Conservation (phyloP, 257 asterid species). For the Solanum tarapatanum region DNA sequence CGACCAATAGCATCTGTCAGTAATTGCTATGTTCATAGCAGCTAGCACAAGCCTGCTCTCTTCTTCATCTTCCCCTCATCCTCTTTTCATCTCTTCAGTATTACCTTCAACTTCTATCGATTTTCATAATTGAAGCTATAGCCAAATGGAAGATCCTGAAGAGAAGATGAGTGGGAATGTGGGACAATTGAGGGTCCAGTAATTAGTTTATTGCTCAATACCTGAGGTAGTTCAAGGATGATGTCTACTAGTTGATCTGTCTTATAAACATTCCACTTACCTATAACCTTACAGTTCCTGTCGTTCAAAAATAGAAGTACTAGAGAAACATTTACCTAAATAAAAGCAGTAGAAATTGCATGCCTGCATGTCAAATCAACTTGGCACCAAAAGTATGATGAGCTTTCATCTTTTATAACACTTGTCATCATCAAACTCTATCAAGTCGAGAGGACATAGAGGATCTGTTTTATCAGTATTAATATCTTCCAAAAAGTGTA, state of each 20-base stretch:
- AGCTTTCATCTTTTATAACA: not conserved
- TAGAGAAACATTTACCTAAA: not conserved
- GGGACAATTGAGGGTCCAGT: not conserved
- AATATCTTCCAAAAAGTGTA: not conserved
- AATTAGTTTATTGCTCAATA: not conserved
- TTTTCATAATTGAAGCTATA: not conserved
- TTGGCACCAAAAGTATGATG: not conserved
- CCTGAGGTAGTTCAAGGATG: not conserved
- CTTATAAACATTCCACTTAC: not conserved
- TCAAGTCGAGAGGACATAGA: not conserved
- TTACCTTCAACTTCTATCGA: not conserved
- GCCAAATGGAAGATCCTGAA: not conserved
- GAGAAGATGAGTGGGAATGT: not conserved
- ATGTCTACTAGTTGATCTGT: not conserved
- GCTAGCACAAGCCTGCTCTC: not conserved
- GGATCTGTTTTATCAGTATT: not conserved
- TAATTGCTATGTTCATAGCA: not conserved
- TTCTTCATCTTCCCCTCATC: not conserved
- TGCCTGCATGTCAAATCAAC: not conserved
- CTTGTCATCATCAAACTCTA: not conserved
- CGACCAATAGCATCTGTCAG: not conserved
- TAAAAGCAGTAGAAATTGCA: not conserved
- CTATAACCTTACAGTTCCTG: not conserved
- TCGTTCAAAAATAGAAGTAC: not conserved
- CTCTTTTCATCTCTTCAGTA: not conserved